Conservation (phyloP, 345 rosid genomes). For the Acer saccharum region DNA sequence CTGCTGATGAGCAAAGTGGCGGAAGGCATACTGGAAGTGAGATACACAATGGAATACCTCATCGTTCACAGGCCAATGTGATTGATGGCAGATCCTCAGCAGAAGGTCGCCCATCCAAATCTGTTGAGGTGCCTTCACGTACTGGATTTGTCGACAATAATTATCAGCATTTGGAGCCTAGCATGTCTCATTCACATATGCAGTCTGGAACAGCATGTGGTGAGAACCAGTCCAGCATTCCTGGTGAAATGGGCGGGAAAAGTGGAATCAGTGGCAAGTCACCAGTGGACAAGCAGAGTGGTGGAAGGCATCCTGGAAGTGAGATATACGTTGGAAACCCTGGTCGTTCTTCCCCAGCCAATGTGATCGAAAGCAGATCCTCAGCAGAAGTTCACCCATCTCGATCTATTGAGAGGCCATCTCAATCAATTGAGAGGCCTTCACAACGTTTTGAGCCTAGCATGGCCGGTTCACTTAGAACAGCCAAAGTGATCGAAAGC, state of each 20-base stretch:
- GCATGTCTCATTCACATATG: background rate
- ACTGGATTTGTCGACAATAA: slow-evolving; percentile 2
- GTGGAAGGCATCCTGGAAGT: slow-evolving; percentile 31
- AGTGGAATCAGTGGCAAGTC: slow-evolving; percentile 26
- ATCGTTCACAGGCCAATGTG: slow-evolving; percentile 14
- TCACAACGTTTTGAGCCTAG: slow-evolving; percentile 6
- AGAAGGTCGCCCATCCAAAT: slow-evolving; percentile 21
- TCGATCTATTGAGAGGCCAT: slow-evolving; percentile 8
- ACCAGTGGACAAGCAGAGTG: slow-evolving; percentile 30
- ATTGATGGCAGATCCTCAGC: slow-evolving; percentile 28
- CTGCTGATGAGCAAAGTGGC: slow-evolving; percentile 31
- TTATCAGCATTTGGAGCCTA: background rate
- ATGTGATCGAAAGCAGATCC: slow-evolving; percentile 26
- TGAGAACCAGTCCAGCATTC: slow-evolving; percentile 33
- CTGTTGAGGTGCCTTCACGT: background rate
- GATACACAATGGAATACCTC: slow-evolving; percentile 15
- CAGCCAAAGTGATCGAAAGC: slow-evolving; percentile 23
- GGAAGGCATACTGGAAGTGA: slow-evolving; percentile 37
- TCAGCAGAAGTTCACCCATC: slow-evolving; percentile 17
- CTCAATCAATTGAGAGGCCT: slow-evolving; percentile 10
- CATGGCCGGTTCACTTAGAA: slow-evolving; percentile 20
- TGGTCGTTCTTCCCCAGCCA: slow-evolving; percentile 16
- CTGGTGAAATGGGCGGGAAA: slow-evolving; percentile 27
- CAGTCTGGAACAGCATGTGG: background rate
- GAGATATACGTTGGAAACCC: slow-evolving; percentile 24